Base-by-base conservation (phyloP, 164 flowering plant species). In the Magnolia officinalis region DNA sequence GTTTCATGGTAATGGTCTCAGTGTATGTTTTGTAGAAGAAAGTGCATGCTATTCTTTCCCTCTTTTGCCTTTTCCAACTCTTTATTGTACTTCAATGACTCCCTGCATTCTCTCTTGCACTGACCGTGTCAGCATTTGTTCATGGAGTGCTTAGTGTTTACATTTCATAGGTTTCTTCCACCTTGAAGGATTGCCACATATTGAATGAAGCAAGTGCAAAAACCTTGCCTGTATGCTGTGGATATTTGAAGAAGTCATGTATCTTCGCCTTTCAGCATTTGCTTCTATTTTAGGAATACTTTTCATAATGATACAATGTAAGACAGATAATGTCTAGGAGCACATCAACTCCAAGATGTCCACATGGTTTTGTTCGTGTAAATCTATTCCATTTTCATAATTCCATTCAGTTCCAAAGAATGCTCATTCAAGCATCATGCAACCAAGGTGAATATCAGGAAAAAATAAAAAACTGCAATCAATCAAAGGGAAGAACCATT, bases 81-180 rank as follows among this genome's bases (percentile, higher is more conserved):
- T 37, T 37, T 37, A 37, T 37, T 37, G 13, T 66, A 66, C 51
- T 29, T 69, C 71, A n/a, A 21, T n/a, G 20, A 4, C 20, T n/a
- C 71, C 71, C 71, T 69, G 21, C 52, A 18, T 50, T n/a, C n/a
- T 8, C 37, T n/a, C 72, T n/a, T 70, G 18, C 49, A 68, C 58
- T 49, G 19, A 50, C 37, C 50, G 2, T 50, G 58, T n/a, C 59
- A 50, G 58, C 11, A 19, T 70, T 49, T 49, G n/a, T 70, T 70
- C 26, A 70, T 18, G n/a, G 37, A 58, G 6, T 55, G 5, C 20
- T 55, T 55, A 16, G 61, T 10, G 61, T 55, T 55, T 16, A 2
- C 11, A 55, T 55, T 16, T 55, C 13, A 55, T 10, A 10, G 18
- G 18, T 55, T 55, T 55, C 18, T 16, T 55, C 13, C 61, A 55